Percentiles rank a stretch among this genome's conserved stretches.
These are phyloP conservation scores for Picochlorum sp. DNA, from an alignment of 139 green algal genomes.

Conservation along the genomic window DNA sequence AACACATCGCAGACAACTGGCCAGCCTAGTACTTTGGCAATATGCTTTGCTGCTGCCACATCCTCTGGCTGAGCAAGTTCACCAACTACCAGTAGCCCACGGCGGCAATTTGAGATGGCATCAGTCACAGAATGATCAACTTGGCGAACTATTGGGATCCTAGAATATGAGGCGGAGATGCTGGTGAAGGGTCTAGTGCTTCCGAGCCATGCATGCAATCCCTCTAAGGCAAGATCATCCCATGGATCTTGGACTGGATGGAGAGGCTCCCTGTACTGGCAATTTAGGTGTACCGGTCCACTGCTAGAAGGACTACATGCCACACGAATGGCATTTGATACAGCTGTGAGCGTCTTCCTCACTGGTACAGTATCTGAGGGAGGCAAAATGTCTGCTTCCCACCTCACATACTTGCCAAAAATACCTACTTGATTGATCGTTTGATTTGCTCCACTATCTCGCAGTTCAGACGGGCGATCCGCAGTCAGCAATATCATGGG, in stretches of 20 bases:
- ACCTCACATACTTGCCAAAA: constrained; percentile 82
- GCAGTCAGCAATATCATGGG: constrained; percentile 91
- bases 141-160: background rate
- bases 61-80: constrained; percentile 50
- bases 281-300: constrained; percentile 94
- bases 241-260: constrained; percentile 35
- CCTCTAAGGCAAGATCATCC: constrained; percentile 34
- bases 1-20: constrained; percentile 79
- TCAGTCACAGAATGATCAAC: background rate
- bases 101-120: background rate
- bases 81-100: constrained; percentile 70
- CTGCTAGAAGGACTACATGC: constrained; percentile 12
- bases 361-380: constrained; percentile 38
- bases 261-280: constrained; percentile 83
- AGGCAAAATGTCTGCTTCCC: constrained; percentile 63
- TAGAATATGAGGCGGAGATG: background rate
- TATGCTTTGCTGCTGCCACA: constrained; percentile 37
- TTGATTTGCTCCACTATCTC: constrained; percentile 89
- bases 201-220: constrained; percentile 52
- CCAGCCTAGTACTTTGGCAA: constrained; percentile 63
- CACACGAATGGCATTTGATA: constrained; percentile 51
- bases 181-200: constrained; percentile 32
- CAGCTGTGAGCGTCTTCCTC: constrained; percentile 53
- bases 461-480: constrained; percentile 85
- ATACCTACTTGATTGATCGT: constrained; percentile 93